Base-by-base conservation (phyloP, 805 yeast species). In the Monosporozyma aerobia region DNA sequence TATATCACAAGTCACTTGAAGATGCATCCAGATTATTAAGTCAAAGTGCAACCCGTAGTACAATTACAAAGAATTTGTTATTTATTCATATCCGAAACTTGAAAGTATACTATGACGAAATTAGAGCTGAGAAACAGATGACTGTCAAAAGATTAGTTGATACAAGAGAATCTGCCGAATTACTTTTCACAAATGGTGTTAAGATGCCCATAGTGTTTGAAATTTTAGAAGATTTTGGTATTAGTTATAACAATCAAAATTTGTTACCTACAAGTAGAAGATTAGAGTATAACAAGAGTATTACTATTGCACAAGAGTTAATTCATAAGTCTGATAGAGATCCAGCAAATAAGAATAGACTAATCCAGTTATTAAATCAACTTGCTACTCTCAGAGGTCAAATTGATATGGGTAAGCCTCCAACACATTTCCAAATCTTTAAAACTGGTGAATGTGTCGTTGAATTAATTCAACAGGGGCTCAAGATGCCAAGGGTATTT, bases 191-290 rank as follows among this genome's bases (percentile, higher is more conserved):
- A 7, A 63, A 63, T 54, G 67, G 67, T 33, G 64, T 64, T 2
- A 64, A 63, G 45, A 64, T 64, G 65, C 68, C 68, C 1, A 33
- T 56, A 13, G 67, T 64, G 1, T 62, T 55, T 49, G 65, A 63
- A 44, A 53, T 58, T 6, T 41, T 64, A 23, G 65, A 64, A 50
- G 66, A 64, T 51, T 61, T 58, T 54, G 68, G 68, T 39, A 53
- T 64, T 6, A 51, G 51, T 13, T 63, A 51, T 49, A 48, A 52
- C 14, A 56, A 61, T 35, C 30, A 44, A 1, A 41, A 41, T 1
- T 53, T 64, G 6, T 23, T 62, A 5, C 44, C 57, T 1, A 53
- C 53, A 5, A 64, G 63, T 51, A 59, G 57, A 46, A 58, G 68
- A 46, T 52, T 54, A 2, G 63, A 62, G 46, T 66, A 55, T 53